phyloP scores from a whole-genome alignment of 164 flowering plant species.

The Aristolochia contorta region DNA sequence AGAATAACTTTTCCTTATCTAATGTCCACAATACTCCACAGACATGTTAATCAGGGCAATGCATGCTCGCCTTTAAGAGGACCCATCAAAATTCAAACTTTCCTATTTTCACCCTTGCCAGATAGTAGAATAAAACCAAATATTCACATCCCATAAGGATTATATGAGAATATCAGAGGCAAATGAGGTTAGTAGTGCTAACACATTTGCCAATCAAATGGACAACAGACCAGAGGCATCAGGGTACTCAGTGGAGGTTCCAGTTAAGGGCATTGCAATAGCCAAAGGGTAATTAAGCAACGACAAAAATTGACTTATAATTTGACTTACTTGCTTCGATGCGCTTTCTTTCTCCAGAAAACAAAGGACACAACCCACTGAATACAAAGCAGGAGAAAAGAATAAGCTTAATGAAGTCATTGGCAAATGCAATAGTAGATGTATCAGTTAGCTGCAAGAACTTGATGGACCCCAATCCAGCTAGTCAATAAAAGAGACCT shows the following conservation, averaged over 20 bases:
- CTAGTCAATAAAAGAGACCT: not conserved
- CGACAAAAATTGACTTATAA: not conserved
- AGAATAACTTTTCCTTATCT: not conserved
- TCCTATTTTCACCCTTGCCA: not conserved
- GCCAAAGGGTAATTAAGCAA: not conserved
- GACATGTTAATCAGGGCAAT: not conserved
- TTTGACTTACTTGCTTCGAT: slow-evolving; percentile 62
- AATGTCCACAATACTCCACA: not conserved
- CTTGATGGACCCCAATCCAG: no score
- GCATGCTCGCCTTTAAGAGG: not conserved
- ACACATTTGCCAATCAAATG: no score
- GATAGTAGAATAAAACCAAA: no score
- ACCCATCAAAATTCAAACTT: not conserved
- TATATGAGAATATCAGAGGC: no score
- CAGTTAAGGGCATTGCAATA: not conserved
- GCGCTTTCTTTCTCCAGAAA: slow-evolving; percentile 76
- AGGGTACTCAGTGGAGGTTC: not conserved
- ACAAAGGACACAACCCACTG: slow-evolving; percentile 72
- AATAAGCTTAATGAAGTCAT: not conserved
- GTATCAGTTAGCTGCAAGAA: not conserved
- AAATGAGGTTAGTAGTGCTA: no score
- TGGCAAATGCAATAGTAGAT: not conserved
- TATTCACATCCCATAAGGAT: no score
- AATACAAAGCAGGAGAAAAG: slow-evolving; percentile 7
- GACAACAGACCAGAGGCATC: not conserved